phyloP scores from a whole-genome alignment of 768 basidiomycete species.

The Russula virescens region DNA sequence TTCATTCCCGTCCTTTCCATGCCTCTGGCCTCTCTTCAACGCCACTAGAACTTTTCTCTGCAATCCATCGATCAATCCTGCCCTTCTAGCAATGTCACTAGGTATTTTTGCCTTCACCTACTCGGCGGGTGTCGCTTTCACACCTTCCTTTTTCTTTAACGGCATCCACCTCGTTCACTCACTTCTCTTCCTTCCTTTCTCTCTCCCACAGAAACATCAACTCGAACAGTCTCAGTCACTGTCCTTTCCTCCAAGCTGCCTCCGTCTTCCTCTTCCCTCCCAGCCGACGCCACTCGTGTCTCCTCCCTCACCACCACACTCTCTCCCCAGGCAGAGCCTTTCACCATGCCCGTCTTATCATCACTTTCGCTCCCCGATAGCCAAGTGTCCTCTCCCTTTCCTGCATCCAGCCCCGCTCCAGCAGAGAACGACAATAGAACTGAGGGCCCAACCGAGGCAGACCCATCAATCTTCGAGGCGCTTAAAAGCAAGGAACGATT shows the following conservation, averaged over 20 bases:
- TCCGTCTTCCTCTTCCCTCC: conserved; percentile 2
- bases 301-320: conserved; percentile 12
- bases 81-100: conserved; percentile 19
- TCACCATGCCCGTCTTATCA: conserved; percentile 19
- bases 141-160: conserved; percentile 8
- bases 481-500: conserved; percentile 84
- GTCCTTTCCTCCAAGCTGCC: conserved; percentile 14
- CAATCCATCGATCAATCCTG: neutral
- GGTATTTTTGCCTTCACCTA: conserved; percentile 2
- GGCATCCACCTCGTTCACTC: neutral
- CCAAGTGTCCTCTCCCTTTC: conserved; percentile 15
- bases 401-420: conserved; percentile 26
- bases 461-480: conserved; percentile 79
- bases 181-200: neutral
- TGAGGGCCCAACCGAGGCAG: conserved; percentile 44
- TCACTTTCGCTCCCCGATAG: conserved; percentile 19
- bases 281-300: conserved; percentile 13
- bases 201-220: conserved; percentile 13
- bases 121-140: neutral
- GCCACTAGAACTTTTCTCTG: neutral
- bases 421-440: conserved; percentile 28
- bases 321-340: conserved; percentile 22
- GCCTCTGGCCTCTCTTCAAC: neutral
- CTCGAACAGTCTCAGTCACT: conserved; percentile 9
- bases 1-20: neutral